Evolutionary conservation across 2,329 filamentous ascomycete species (phyloP).

Genomic region (Septoria linicola): DNA sequence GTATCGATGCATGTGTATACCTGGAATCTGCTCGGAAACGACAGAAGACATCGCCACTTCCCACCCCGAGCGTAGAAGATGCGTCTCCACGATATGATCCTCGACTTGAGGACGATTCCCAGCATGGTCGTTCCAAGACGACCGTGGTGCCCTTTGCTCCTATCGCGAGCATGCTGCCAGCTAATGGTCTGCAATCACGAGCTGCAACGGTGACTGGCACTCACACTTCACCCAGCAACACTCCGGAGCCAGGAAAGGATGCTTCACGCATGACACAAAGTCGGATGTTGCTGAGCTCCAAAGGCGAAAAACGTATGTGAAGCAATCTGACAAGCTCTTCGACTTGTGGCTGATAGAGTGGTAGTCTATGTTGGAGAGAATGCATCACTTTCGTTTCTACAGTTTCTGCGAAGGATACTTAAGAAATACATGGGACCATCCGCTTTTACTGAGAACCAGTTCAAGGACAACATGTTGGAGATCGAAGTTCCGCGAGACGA

Average conservation of each 20-base stretch:
- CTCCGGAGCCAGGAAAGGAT: constrained; percentile 22
- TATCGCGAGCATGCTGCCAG: constrained; percentile 2
- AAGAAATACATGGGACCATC: constrained; percentile 56
- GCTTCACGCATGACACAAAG: constrained; percentile 24
- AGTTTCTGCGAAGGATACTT: constrained; percentile 51
- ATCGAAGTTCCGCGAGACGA: constrained; percentile 30
- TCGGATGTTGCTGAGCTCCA: constrained; percentile 53
- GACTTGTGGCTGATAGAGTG: not conserved
- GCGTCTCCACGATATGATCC: constrained; percentile 21
- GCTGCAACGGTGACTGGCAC: constrained; percentile 4
- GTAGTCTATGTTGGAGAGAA: constrained; percentile 53
- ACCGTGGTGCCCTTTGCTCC: not conserved
- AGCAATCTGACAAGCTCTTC: not conserved
- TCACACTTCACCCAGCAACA: constrained; percentile 19
- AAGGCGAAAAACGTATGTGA: constrained; percentile 52
- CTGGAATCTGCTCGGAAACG: constrained; percentile 26
- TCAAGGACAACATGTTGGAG: constrained; percentile 56
- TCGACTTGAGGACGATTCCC: constrained; percentile 2
- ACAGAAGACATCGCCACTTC: constrained; percentile 24
- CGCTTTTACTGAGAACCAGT: constrained; percentile 53
- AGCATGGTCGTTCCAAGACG: not conserved
- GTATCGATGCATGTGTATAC: constrained; percentile 24
- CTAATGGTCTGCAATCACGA: constrained; percentile 9
- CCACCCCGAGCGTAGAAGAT: constrained; percentile 25
- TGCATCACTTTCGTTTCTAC: constrained; percentile 57